Base-by-base conservation (phyloP, 495 filamentous ascomycete species). In the Aspergillus sclerotiicarbonarius region DNA sequence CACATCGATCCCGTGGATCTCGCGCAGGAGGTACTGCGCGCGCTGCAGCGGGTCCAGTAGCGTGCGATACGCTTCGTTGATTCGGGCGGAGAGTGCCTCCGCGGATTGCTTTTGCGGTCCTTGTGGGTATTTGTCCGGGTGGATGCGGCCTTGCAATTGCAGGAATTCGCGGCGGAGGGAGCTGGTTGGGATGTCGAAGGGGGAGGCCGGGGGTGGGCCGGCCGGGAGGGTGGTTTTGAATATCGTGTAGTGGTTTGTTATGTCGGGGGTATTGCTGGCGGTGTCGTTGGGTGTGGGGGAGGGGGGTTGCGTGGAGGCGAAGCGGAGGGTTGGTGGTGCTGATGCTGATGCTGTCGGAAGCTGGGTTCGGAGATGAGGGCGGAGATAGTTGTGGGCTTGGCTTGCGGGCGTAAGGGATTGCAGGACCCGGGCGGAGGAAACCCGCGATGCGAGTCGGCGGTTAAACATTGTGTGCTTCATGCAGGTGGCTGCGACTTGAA, bases 31-130 rank as follows among this genome's bases (percentile, higher is more conserved):
- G 67, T 98, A 96, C 66, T 96, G 91, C 47, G 92, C 90, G 8
- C 94, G 82, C 29, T 78, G 72, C 2, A 98, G 78, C 31, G 94
- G 91, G 56, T 85, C 78, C 19, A 80, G 72, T 1, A 98, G 83
- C 8, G 91, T 95, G 59, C 82, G 85, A 80, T 95, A 97, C 0
- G 94, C 94, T 49, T 90, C 83, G 76, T 96, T 96, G 70, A 98
- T 90, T 18, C 81, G 80, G 8, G 90, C 83, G 4, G 88, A 92
- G 6, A 86, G 77, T 0, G 81, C 85, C 71, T 92, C 88, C 20
- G 88, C 91, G 21, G 77, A 81, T 46, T 76, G 69, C 75, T 87
- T 89, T 47, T 75, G 64, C 20, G 77, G 61, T 33, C 74, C 70
- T n/a, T 63, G 45, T 1, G 79, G 72, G 70, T 89, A 87, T 35